A percentile compares a stretch with the other conserved stretches of the same genome.
Evolutionary conservation across 2,329 filamentous ascomycete genomes (phyloP).

Genomic region (Talaromyces amestolkiae): DNA sequence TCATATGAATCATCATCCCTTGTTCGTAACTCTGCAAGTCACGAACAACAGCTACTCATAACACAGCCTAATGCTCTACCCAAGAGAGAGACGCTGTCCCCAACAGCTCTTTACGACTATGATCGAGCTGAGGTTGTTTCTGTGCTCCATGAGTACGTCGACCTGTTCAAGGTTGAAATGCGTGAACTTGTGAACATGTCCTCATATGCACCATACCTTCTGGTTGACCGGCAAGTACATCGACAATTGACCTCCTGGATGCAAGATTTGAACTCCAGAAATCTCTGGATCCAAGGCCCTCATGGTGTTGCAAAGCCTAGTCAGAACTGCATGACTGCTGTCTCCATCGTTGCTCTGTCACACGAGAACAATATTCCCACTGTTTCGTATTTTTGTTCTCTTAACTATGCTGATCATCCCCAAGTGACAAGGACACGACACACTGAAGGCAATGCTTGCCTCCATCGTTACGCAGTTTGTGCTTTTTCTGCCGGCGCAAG

Average conservation of each 20-base stretch:
- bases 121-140: neutral
- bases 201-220: neutral
- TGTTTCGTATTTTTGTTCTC: neutral
- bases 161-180: neutral
- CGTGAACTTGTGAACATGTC: neutral
- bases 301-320: constrained; percentile 4
- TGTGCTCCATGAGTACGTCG: neutral
- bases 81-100: neutral
- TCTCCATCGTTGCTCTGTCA: constrained; percentile 5
- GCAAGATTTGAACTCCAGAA: neutral
- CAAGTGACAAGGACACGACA: neutral
- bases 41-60: neutral
- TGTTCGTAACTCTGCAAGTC: neutral
- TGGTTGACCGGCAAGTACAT: neutral
- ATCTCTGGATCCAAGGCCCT: constrained; percentile 3
- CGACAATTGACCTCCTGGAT: neutral
- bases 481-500: neutral
- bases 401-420: neutral
- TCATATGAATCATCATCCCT: neutral
- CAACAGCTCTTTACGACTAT: neutral
- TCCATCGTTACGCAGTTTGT: constrained; percentile 4
- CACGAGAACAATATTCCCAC: constrained; percentile 4
- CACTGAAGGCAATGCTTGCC: neutral
- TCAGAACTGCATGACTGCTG: neutral
- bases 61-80: neutral